phyloP scores from a whole-genome alignment of 495 filamentous ascomycete genomes.

The Durotheca rogersii region DNA sequence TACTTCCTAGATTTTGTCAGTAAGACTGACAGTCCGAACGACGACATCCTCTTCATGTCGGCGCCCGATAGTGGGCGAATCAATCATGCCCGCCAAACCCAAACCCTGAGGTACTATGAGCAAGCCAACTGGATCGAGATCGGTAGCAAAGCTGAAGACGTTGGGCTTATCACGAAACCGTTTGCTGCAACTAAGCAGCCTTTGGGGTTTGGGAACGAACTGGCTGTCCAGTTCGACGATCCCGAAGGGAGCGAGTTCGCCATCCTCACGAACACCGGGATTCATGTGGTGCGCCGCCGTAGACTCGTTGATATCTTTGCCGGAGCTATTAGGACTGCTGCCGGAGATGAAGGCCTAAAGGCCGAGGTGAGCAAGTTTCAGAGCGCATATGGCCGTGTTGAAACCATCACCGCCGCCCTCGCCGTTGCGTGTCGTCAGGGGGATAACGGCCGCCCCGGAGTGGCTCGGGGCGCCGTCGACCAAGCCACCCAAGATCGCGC shows the following conservation, averaged over 20 bases:
- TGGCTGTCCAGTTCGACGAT: conserved; percentile 90
- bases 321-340: conserved; percentile 66
- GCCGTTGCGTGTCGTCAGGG: conserved; percentile 96
- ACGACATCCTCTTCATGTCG: conserved; percentile 77
- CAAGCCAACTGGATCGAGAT: conserved; percentile 73
- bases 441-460: conserved; percentile 66
- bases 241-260: conserved; percentile 74
- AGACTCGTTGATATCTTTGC: conserved; percentile 93
- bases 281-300: conserved; percentile 79
- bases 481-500: conserved; percentile 79
- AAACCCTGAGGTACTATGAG: conserved; percentile 60
- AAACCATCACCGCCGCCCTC: conserved; percentile 85
- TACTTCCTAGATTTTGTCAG: conserved; percentile 83
- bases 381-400: conserved; percentile 75
- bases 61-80: conserved; percentile 84
- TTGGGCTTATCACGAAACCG: conserved; percentile 70
- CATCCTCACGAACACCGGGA: conserved; percentile 83
- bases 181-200: conserved; percentile 69
- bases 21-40: conserved; percentile 47
- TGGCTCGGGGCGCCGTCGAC: conserved; percentile 69
- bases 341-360: conserved; percentile 76
- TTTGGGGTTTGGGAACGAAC: conserved; percentile 87
- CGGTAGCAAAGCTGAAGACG: conserved; percentile 67
- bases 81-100: conserved; percentile 54
- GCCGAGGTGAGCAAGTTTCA: conserved; percentile 80